These are phyloP conservation scores for Yamadazyma epiphylla DNA, from an alignment of 1,139 yeast genomes.

Conservation along the genomic window DNA sequence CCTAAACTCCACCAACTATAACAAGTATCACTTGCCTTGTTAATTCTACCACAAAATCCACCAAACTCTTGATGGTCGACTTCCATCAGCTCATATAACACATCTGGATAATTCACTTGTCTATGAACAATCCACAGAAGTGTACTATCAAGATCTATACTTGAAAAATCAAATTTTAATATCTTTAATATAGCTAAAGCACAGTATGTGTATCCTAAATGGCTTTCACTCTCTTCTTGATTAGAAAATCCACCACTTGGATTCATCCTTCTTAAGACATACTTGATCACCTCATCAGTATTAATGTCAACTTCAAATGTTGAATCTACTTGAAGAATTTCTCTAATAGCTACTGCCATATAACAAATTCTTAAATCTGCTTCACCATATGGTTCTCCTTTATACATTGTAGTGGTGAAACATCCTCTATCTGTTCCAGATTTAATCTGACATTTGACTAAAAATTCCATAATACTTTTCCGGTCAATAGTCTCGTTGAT, in stretches of 20 bases:
- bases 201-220: conserved; percentile 86
- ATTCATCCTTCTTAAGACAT: conserved; percentile 40
- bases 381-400: conserved; percentile 46
- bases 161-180: conserved; percentile 20
- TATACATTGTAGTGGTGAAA: conserved; percentile 32
- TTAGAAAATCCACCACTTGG: conserved; percentile 66
- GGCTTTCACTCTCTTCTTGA: conserved; percentile 55
- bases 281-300: conserved; percentile 29
- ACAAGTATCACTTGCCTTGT: conserved; percentile 86
- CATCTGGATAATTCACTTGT: conserved; percentile 45
- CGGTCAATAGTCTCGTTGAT: conserved; percentile 36
- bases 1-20: conserved; percentile 87
- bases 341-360: conserved; percentile 64
- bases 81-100: conserved; percentile 19
- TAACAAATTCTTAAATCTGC: conserved; percentile 72
- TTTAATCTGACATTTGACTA: conserved; percentile 49
- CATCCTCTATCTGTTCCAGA: conserved; percentile 58
- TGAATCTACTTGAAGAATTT: conserved; percentile 44
- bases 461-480: conserved; percentile 45
- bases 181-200: conserved; percentile 65
- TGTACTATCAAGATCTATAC: conserved; percentile 25
- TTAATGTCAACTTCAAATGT: conserved; percentile 38
- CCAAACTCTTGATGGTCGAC: conserved; percentile 54
- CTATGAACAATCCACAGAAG: conserved; percentile 60
- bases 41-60: conserved; percentile 85